Evolutionary conservation across 306 rosid genomes (phyloP), one percentile per base, ranked within the genome.

Genomic region (Begonia loranthoides): DNA sequence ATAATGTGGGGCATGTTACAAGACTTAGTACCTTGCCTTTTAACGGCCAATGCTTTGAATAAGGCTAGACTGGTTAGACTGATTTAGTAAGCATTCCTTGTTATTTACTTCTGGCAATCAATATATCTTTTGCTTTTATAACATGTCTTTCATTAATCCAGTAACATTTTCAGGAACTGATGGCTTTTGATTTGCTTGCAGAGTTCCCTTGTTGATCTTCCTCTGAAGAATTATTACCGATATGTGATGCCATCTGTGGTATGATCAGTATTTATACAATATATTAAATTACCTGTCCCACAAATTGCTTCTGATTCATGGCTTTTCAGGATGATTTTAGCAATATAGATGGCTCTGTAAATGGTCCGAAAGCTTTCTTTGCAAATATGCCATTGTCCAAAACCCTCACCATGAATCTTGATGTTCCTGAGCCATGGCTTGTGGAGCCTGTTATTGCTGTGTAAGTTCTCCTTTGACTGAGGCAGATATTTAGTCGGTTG

Each of bases 391-490:
- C 99, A 51, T 57, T 83, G 70, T 90, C 99, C 17, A 90, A 90
- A 76, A 90, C 99, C 13, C 81, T 90, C 58, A 90, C 99, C 24
- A 90, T 86, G 99, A 86, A 90, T 68, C 96, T 90, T 67, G 99
- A 90, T 72, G 99, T 86, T 68, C 99, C 99, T 6, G 99, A 90
- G 69, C 95, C 99, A 44, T 90, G 99, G 99, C 99, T 90, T 74
- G 86, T 90, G 57, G 94, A 90, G 70, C 96, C 99, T 13, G 80
- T 90, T 51, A 39, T 80, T 59, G 92, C 99, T 43, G 79, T 86
- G 99, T 90, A 83, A 67, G 93, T 67, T 40, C 54, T 1, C 62
- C 61, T 54, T 56, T 24, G 49, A 54, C 51, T 21, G 9, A 28
- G 36, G 36, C 36, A 28, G 1, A 28, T 28, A 28, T 0, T 7